These are phyloP conservation scores for Penicillium samsonianum DNA, from an alignment of 495 filamentous ascomycete species.

Conservation along the genomic window DNA sequence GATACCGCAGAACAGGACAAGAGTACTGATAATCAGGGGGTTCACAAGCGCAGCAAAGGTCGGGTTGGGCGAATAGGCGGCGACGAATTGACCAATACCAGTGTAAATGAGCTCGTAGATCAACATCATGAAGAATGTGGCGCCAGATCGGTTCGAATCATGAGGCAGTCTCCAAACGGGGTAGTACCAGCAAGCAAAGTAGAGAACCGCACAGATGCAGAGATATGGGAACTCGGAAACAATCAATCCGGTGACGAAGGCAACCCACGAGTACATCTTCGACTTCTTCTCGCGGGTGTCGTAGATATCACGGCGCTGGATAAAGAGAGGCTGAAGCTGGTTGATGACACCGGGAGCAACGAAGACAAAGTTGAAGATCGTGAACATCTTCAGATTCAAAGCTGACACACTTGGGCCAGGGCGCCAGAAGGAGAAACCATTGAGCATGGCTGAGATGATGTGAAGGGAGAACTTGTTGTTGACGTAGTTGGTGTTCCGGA, in stretches of 20 bases:
- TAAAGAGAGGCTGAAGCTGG: slow-evolving; percentile 56
- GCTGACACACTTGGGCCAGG: slow-evolving; percentile 30
- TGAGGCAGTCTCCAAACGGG: slow-evolving; percentile 34
- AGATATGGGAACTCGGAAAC: slow-evolving; percentile 56
- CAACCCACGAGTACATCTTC: slow-evolving; percentile 56
- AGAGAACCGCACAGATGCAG: slow-evolving; percentile 48
- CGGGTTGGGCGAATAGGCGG: slow-evolving; percentile 58
- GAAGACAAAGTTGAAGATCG: slow-evolving; percentile 54
- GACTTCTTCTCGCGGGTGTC: slow-evolving; percentile 53
- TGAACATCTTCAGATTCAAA: slow-evolving; percentile 38
- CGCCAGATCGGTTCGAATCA: slow-evolving; percentile 45
- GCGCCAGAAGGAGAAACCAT: slow-evolving; percentile 47
- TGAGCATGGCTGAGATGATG: slow-evolving; percentile 39
- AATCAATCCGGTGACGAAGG: slow-evolving; percentile 52
- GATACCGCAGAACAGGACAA: slow-evolving; percentile 55
- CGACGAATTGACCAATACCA: slow-evolving; percentile 62
- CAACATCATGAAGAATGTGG: slow-evolving; percentile 56
- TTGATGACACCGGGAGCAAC: slow-evolving; percentile 52
- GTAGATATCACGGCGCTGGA: slow-evolving; percentile 54
- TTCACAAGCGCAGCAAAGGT: slow-evolving; percentile 56
- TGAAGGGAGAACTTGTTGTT: slow-evolving; percentile 58
- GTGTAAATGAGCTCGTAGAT: slow-evolving; percentile 57
- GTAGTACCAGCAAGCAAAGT: slow-evolving; percentile 57
- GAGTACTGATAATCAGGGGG: slow-evolving; percentile 55
- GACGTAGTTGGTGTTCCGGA: slow-evolving; percentile 62